A percentile compares a stretch with the other conserved stretches of the same genome.
These are phyloP conservation scores for Ogataea degrootiae DNA, from an alignment of 805 yeast genomes.

Conservation along the genomic window DNA sequence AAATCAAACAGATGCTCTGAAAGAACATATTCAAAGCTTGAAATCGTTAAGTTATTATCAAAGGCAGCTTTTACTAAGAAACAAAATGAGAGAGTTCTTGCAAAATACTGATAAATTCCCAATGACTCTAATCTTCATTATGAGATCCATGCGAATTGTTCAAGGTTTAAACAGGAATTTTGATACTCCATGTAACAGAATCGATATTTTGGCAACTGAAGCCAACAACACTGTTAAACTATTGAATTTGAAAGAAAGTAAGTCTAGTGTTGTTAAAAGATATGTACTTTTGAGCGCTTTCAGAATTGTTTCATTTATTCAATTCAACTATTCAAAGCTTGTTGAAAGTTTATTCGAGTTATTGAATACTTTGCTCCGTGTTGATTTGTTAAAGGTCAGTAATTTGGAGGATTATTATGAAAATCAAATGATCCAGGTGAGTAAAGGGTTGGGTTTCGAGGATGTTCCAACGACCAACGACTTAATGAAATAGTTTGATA, in stretches of 20 bases:
- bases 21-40: conserved; percentile 23
- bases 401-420: conserved; percentile 42
- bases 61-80: conserved; percentile 37
- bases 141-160: conserved; percentile 69
- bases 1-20: conserved; percentile 13
- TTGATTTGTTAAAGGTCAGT: conserved; percentile 29
- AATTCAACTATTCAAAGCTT: conserved; percentile 17
- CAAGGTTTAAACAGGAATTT: conserved; percentile 62
- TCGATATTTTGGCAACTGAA: conserved; percentile 56
- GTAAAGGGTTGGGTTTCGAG: conserved; percentile 40
- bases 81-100: conserved; percentile 51
- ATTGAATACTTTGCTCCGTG: conserved; percentile 1
- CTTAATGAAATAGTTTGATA: conserved; percentile 7
- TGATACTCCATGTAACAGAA: conserved; percentile 72
- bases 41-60: conserved; percentile 33
- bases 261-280: conserved; percentile 12
- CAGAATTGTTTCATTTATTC: conserved; percentile 25
- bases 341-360: conserved; percentile 10
- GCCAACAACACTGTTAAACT: conserved; percentile 33
- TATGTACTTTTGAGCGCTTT: conserved; percentile 10
- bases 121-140: conserved; percentile 55
- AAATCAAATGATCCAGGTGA: conserved; percentile 36
- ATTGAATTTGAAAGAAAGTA: conserved; percentile 9
- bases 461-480: conserved; percentile 25
- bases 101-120: conserved; percentile 66